Evolutionary conservation across 352 stramenopile genomes (phyloP).

Genomic region (Globisporangium nagaii): DNA sequence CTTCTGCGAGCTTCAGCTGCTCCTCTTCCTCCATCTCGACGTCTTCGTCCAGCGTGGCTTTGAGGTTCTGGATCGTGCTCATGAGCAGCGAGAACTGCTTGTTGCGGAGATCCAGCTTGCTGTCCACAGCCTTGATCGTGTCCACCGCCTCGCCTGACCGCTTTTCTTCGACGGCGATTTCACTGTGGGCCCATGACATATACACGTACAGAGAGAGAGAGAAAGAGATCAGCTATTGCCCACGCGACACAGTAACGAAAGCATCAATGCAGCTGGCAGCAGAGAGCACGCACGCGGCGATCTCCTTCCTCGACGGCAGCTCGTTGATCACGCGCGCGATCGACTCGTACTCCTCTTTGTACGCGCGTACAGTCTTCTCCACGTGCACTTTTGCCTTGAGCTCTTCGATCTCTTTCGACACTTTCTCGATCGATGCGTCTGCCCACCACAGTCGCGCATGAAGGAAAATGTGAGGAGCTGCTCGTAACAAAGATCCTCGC

Average conservation of each 20-base stretch:
- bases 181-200: slow-evolving; percentile 12
- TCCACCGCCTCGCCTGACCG: slow-evolving; percentile 45
- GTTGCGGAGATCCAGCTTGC: slow-evolving; percentile 55
- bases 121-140: slow-evolving; percentile 48
- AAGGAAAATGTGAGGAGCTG: no score
- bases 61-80: slow-evolving; percentile 81
- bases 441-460: not conserved
- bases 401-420: slow-evolving; percentile 65
- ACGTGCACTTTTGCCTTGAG: slow-evolving; percentile 72
- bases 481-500: no score
- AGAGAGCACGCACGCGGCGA: slow-evolving; percentile 52
- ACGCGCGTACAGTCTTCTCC: slow-evolving; percentile 69
- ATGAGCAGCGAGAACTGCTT: slow-evolving; percentile 84
- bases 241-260: no score
- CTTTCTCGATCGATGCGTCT: slow-evolving; percentile 64
- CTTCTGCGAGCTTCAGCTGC: slow-evolving; percentile 21
- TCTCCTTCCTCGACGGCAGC: slow-evolving; percentile 57
- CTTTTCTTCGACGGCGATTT: slow-evolving; percentile 59
- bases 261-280: no score
- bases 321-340: slow-evolving; percentile 81
- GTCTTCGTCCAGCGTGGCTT: slow-evolving; percentile 73
- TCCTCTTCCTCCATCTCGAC: slow-evolving; percentile 52
- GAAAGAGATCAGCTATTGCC: not conserved
- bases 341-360: slow-evolving; percentile 88
- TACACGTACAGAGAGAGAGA: not conserved